phyloP scores from a whole-genome alignment of 2,329 filamentous ascomycete species.

The Xylariaceae sp. region DNA sequence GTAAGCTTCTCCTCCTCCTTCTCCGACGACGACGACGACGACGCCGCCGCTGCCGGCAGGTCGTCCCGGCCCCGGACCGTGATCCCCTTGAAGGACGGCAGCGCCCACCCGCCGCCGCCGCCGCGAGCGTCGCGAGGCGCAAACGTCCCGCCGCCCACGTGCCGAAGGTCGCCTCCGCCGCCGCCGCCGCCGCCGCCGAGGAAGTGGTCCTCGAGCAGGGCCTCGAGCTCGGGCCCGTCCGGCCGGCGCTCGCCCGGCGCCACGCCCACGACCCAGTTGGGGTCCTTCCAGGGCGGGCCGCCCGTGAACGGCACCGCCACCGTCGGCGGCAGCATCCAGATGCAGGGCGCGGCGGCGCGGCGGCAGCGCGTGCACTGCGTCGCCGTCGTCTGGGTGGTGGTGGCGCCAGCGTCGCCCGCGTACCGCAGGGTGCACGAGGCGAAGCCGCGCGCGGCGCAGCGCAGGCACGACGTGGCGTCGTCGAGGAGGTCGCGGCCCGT shows the following conservation, averaged over 20 bases:
- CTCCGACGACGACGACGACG: not conserved
- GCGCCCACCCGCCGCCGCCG: constrained; percentile 4
- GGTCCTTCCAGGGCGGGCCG: constrained; percentile 17
- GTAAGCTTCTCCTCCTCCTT: not conserved
- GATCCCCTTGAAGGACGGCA: too few relatives aligned
- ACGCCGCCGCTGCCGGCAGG: constrained; percentile 10
- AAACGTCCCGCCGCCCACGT: constrained; percentile 12
- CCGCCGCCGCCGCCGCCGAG: constrained; percentile 5
- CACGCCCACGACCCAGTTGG: constrained; percentile 12
- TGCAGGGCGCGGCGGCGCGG: constrained; percentile 12
- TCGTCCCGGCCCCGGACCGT: constrained; percentile 9
- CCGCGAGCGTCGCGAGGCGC: constrained; percentile 2
- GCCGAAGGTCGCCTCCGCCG: constrained; percentile 8
- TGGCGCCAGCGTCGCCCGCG: too few relatives aligned
- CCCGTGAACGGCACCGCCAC: not conserved
- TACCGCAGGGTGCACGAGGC: constrained; percentile 19
- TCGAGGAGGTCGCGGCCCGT: constrained; percentile 14
- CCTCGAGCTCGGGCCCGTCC: constrained; percentile 6
- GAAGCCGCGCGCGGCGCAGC: constrained; percentile 15
- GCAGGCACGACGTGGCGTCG: constrained; percentile 12
- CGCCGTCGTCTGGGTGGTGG: constrained; percentile 9
- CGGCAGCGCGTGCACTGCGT: constrained; percentile 15
- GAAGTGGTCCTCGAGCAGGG: constrained; percentile 10
- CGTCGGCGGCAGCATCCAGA: constrained; percentile 8
- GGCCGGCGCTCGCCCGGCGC: not conserved